A percentile compares a stretch with the other conserved stretches of the same genome.
These are phyloP conservation scores for Mycena indigotica DNA, from an alignment of 768 basidiomycete species.

Conservation along the genomic window DNA sequence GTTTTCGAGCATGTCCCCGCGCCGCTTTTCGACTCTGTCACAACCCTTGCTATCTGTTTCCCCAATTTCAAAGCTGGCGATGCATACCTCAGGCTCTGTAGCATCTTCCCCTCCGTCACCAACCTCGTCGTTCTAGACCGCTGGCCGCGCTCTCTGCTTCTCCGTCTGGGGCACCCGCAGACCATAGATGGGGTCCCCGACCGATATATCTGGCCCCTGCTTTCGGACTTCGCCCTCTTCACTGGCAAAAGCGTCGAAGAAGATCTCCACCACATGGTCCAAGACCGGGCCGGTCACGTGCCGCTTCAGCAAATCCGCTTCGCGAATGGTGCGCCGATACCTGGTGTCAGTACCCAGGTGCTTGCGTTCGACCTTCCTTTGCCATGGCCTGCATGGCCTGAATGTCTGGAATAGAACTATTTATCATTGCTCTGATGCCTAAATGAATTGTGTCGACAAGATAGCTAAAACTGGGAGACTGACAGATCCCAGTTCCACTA, in stretches of 20 bases:
- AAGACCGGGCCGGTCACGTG: not conserved
- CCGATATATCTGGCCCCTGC: slow-evolving; percentile 1
- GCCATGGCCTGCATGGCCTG: slow-evolving; percentile 6
- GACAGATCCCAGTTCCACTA: too few relatives aligned
- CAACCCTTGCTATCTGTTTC: slow-evolving; percentile 9
- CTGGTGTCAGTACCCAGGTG: not conserved
- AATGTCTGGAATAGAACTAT: not conserved
- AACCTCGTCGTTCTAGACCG: slow-evolving; percentile 11
- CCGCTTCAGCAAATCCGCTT: slow-evolving; percentile 10
- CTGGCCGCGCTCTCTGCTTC: slow-evolving; percentile 2
- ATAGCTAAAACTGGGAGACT: too few relatives aligned
- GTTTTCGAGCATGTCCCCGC: slow-evolving; percentile 1
- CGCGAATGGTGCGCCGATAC: not conserved
- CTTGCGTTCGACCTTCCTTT: slow-evolving; percentile 6
- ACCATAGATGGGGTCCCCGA: not conserved
- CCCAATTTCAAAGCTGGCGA: slow-evolving; percentile 4
- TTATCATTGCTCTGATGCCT: not conserved
- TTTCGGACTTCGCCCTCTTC: slow-evolving; percentile 11
- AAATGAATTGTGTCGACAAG: not conserved
- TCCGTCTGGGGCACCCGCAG: slow-evolving; percentile 3
- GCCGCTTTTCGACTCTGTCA: slow-evolving; percentile 7
- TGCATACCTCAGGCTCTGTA: slow-evolving; percentile 2
- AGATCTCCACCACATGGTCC: slow-evolving; percentile 3
- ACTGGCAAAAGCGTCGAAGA: not conserved
- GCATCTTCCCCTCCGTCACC: slow-evolving; percentile 11